Percentiles rank a stretch among this genome's conserved stretches.
Evolutionary conservation across 2,329 filamentous ascomycete species (phyloP).

Genomic region (Ceratocystis destructans): DNA sequence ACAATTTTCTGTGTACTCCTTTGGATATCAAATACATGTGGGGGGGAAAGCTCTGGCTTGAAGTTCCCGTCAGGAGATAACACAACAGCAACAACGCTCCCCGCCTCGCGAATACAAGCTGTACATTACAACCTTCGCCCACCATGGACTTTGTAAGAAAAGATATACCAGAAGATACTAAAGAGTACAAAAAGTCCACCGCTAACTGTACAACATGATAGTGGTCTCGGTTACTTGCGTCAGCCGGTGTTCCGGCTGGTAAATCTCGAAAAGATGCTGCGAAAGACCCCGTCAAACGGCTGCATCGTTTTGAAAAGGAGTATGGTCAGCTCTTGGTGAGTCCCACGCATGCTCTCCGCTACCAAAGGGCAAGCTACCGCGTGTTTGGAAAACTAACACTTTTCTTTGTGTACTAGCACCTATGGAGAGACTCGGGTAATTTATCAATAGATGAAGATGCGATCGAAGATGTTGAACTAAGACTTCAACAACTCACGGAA

Average conservation of each 20-base stretch:
- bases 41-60: neutral
- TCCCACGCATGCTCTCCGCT: neutral
- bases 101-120: neutral
- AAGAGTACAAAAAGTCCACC: neutral
- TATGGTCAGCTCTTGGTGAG: slow-evolving; percentile 48
- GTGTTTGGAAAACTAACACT: neutral
- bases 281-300: slow-evolving; percentile 48
- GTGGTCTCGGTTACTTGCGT: slow-evolving; percentile 56
- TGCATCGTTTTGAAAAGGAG: slow-evolving; percentile 54
- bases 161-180: neutral
- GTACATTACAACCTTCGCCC: neutral
- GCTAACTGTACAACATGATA: slow-evolving; percentile 23
- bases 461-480: slow-evolving; percentile 47
- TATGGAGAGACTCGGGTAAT: slow-evolving; percentile 49
- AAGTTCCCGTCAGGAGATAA: neutral
- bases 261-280: slow-evolving; percentile 44
- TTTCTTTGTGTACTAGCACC: slow-evolving; percentile 22
- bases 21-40: neutral
- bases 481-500: slow-evolving; percentile 49
- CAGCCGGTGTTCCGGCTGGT: slow-evolving; percentile 43
- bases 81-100: neutral
- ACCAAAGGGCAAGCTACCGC: neutral
- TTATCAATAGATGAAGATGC: slow-evolving; percentile 46
- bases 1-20: neutral
- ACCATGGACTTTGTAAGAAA: slow-evolving; percentile 15